Percentiles rank a stretch among this genome's conserved stretches.
Evolutionary conservation across 345 rosid species (phyloP).

Genomic region (Aurinia saxatilis): DNA sequence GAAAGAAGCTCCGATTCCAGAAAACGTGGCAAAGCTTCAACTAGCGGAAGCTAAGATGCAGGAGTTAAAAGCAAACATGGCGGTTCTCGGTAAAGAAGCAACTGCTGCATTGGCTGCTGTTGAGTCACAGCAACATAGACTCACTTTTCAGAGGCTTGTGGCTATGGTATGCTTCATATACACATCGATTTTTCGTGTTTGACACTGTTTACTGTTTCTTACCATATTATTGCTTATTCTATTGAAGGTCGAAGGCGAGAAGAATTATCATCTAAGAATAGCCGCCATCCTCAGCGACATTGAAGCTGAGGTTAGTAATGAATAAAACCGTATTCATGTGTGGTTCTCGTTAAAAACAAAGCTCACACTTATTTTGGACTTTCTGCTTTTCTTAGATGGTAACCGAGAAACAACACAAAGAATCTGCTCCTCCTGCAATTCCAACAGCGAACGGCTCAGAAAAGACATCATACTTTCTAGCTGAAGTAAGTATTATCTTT

Average conservation of each 20-base stretch:
- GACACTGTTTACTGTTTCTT: neutral
- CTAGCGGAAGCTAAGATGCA: conserved; percentile 80
- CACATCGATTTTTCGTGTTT: neutral
- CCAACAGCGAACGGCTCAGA: conserved; percentile 52
- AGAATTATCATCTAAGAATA: conserved; percentile 70
- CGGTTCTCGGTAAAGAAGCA: conserved; percentile 96
- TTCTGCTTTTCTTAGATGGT: conserved; percentile 51
- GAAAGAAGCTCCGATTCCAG: conserved; percentile 78
- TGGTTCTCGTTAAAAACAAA: neutral
- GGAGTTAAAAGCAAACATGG: conserved; percentile 84
- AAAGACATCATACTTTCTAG: conserved; percentile 71
- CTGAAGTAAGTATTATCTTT: conserved; percentile 59
- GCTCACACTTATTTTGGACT: no score
- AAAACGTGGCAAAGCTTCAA: conserved; percentile 87
- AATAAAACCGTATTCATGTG: neutral
- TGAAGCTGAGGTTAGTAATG: conserved; percentile 87
- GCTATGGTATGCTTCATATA: conserved; percentile 52
- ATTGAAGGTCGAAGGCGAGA: conserved; percentile 90
- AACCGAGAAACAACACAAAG: conserved; percentile 87
- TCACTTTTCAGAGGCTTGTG: conserved; percentile 88
- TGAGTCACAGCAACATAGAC: conserved; percentile 86
- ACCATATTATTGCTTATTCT: neutral
- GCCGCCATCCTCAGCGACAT: conserved; percentile 90
- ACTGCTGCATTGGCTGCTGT: conserved; percentile 94
- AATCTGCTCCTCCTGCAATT: conserved; percentile 85